Percentiles rank a stretch among this genome's conserved stretches.
These are phyloP conservation scores for Cryomyces minteri DNA, from an alignment of 495 filamentous ascomycete genomes.

Conservation along the genomic window DNA sequence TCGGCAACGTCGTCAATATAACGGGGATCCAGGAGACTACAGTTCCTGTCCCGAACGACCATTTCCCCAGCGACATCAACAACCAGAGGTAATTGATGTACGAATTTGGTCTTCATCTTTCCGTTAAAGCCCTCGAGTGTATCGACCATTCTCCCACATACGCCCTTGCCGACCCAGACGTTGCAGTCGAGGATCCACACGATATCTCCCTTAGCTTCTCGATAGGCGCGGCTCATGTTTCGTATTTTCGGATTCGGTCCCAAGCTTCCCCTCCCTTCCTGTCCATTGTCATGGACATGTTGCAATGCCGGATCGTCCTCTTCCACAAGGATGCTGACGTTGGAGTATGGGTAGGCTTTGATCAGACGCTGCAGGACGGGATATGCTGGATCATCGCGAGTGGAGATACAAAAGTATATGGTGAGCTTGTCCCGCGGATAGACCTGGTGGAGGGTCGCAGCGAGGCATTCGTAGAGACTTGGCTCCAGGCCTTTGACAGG, in stretches of 20 bases:
- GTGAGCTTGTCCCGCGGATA: slow-evolving; percentile 67
- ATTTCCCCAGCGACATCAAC: slow-evolving; percentile 42
- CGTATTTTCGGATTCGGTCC: slow-evolving; percentile 97
- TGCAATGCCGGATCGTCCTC: slow-evolving; percentile 66
- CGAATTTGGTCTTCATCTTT: slow-evolving; percentile 55
- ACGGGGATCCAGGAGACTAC: too few relatives aligned
- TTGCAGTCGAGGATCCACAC: slow-evolving; percentile 97
- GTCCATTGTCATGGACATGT: slow-evolving; percentile 18
- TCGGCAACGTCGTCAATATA: too few relatives aligned
- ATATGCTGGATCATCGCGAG: slow-evolving; percentile 59
- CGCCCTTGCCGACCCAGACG: slow-evolving; percentile 71
- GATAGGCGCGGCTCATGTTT: slow-evolving; percentile 86
- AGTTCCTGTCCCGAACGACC: too few relatives aligned
- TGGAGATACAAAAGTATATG: slow-evolving; percentile 66
- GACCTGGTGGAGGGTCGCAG: slow-evolving; percentile 68
- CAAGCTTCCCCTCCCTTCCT: slow-evolving; percentile 18
- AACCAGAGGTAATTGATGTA: slow-evolving; percentile 81
- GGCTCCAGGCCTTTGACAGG: slow-evolving; percentile 88
- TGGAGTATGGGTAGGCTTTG: slow-evolving; percentile 48
- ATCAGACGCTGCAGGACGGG: slow-evolving; percentile 54
- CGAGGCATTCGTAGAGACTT: slow-evolving; percentile 77
- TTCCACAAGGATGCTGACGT: slow-evolving; percentile 65
- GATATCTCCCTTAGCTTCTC: slow-evolving; percentile 84
- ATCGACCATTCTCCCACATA: slow-evolving; percentile 73
- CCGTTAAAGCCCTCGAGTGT: slow-evolving; percentile 48